Percentiles rank a stretch among this genome's conserved stretches.
Evolutionary conservation across 441 rosid species (phyloP).

Genomic region (Brassica balearica): DNA sequence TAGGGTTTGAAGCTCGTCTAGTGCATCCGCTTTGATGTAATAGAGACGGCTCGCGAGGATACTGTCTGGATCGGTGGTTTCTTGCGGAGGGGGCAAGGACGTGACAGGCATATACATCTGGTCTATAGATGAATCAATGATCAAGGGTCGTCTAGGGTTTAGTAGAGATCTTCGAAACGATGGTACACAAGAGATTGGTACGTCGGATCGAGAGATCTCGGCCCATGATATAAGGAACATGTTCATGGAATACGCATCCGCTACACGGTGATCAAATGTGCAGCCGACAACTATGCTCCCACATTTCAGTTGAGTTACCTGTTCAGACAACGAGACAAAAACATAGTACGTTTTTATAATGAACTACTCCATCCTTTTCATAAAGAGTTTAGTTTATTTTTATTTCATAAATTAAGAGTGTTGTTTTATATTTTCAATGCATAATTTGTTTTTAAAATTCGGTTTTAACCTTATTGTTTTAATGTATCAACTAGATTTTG

Average conservation of each 20-base stretch:
- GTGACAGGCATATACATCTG: constrained; percentile 61
- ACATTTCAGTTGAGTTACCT: constrained; percentile 73
- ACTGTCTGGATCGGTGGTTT: constrained; percentile 31
- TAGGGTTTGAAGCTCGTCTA: constrained; percentile 56
- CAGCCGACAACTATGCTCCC: constrained; percentile 77
- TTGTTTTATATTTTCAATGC: too few relatives aligned
- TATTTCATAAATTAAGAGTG: too few relatives aligned
- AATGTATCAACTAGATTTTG: too few relatives aligned
- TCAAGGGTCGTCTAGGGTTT: constrained; percentile 64
- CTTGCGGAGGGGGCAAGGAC: constrained; percentile 55
- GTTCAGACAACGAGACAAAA: constrained; percentile 15
- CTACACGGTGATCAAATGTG: constrained; percentile 83
- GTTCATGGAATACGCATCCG: constrained; percentile 80
- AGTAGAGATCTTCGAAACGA: constrained; percentile 73
- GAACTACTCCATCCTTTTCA: too few relatives aligned
- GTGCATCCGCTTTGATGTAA: constrained; percentile 50
- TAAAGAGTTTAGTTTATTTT: too few relatives aligned
- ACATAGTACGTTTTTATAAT: neutral
- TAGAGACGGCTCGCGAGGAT: constrained; percentile 68
- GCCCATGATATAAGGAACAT: constrained; percentile 86
- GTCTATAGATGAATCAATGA: constrained; percentile 50
- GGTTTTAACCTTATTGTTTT: too few relatives aligned
- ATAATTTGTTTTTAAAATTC: too few relatives aligned
- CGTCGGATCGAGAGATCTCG: constrained; percentile 53
- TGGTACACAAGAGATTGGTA: constrained; percentile 54